Conservation (phyloP, 177 flowering plant genomes). For the Vitis hybrid region DNA sequence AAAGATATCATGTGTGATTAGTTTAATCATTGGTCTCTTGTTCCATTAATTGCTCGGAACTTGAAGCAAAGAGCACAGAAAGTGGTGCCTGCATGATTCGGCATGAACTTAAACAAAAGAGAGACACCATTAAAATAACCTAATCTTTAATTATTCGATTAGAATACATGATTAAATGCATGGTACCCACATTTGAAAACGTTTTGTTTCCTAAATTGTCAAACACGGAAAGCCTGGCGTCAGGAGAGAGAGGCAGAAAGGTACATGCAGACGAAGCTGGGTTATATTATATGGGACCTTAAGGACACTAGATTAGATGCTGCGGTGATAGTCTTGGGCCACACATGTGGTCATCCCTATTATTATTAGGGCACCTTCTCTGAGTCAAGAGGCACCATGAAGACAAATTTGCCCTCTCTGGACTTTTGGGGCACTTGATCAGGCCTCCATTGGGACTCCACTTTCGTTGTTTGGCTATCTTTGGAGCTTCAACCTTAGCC, state of each 20-base stretch:
- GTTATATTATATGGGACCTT: too few relatives aligned
- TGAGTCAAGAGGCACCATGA: too few relatives aligned
- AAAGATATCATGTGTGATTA: constrained; percentile 1
- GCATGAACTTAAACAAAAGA: neutral
- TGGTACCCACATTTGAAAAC: neutral
- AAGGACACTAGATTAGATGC: too few relatives aligned
- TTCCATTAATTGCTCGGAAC: constrained; percentile 8
- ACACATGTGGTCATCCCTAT: too few relatives aligned
- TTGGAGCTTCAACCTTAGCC: too few relatives aligned
- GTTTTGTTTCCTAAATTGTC: neutral
- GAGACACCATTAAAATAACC: too few relatives aligned
- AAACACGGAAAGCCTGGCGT: neutral
- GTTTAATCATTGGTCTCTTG: constrained; percentile 9
- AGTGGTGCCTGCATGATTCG: neutral
- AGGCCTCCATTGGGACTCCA: too few relatives aligned
- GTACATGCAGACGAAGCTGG: neutral
- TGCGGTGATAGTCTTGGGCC: too few relatives aligned
- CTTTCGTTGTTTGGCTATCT: too few relatives aligned
- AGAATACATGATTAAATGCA: neutral
- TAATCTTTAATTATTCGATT: neutral
- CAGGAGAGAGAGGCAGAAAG: neutral
- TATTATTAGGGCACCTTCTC: too few relatives aligned
- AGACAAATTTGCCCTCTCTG: too few relatives aligned
- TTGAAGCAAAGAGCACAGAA: neutral
- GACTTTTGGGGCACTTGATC: too few relatives aligned